Conservation (phyloP, 352 stramenopile genomes). For the Pythium brassicae region DNA sequence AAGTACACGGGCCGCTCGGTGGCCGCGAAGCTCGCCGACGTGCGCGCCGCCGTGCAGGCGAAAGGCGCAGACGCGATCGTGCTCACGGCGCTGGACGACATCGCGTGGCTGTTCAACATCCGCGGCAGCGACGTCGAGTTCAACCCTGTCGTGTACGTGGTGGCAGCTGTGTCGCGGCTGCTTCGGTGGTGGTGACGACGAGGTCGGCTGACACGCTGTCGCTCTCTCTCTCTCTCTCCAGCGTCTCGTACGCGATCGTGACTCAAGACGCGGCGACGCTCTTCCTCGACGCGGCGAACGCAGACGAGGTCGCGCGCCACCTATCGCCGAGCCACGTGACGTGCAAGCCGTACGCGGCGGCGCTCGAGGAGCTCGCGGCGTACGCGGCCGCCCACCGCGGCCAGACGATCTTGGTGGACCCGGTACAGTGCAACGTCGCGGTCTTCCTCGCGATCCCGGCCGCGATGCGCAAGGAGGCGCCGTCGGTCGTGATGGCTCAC, state of each 20-base stretch:
- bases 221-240: constrained; percentile 13
- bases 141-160: constrained; percentile 95
- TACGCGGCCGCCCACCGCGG: constrained; percentile 45
- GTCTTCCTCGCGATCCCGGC: constrained; percentile 76
- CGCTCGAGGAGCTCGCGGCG: constrained; percentile 39
- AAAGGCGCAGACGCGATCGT: constrained; percentile 92
- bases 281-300: constrained; percentile 88
- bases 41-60: constrained; percentile 79
- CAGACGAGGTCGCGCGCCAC: constrained; percentile 50
- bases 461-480: constrained; percentile 66
- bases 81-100: constrained; percentile 96
- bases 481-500: constrained; percentile 75
- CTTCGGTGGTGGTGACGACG: neutral
- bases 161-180: neutral
- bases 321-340: constrained; percentile 43
- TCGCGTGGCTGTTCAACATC: constrained; percentile 98
- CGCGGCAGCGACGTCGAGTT: constrained; percentile 96
- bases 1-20: constrained; percentile 92
- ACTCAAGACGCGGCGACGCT: constrained; percentile 85
- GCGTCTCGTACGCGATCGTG: constrained; percentile 92
- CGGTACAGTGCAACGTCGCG: constrained; percentile 80
- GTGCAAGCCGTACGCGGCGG: constrained; percentile 59
- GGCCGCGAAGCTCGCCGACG: constrained; percentile 84
- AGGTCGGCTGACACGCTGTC: neutral
- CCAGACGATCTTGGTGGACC: constrained; percentile 72